These are phyloP conservation scores for Pestalotiopsis sp. DNA, from an alignment of 2,329 filamentous ascomycete genomes.

Conservation along the genomic window DNA sequence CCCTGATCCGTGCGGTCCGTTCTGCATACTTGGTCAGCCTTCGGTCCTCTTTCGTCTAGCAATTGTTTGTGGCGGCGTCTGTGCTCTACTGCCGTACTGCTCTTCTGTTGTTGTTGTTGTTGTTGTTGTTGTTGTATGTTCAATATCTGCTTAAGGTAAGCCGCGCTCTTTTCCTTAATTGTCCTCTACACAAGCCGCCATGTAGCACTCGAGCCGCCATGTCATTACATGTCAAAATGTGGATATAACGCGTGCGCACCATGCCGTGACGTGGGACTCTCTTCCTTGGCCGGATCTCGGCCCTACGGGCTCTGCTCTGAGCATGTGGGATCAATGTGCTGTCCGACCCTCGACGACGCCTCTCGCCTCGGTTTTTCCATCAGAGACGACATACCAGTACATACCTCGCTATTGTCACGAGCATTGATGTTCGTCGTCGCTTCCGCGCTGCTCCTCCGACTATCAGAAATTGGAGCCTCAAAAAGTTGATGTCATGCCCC, in stretches of 20 bases:
- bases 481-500: conserved; percentile 24
- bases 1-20: neutral
- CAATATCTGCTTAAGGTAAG: conserved; percentile 17
- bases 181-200: neutral
- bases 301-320: neutral
- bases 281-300: neutral
- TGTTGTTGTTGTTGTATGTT: conserved; percentile 11
- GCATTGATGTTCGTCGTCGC: neutral
- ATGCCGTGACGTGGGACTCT: neutral
- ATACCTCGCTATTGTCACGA: neutral
- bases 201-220: conserved; percentile 8
- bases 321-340: neutral
- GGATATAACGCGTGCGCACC: neutral
- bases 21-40: conserved; percentile 9
- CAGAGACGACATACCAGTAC: neutral
- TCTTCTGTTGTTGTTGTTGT: too few relatives aligned
- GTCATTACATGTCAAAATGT: neutral
- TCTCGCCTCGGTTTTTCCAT: neutral
- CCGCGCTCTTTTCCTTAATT: conserved; percentile 6
- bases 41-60: conserved; percentile 14
- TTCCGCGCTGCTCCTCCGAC: neutral
- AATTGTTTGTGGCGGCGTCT: conserved; percentile 17
- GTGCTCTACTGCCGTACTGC: conserved; percentile 15
- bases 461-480: neutral
- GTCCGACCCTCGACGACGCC: neutral